These are phyloP conservation scores for Diphasiastrum complanatum DNA, from an alignment of 83 land plant genomes.

Conservation along the genomic window DNA sequence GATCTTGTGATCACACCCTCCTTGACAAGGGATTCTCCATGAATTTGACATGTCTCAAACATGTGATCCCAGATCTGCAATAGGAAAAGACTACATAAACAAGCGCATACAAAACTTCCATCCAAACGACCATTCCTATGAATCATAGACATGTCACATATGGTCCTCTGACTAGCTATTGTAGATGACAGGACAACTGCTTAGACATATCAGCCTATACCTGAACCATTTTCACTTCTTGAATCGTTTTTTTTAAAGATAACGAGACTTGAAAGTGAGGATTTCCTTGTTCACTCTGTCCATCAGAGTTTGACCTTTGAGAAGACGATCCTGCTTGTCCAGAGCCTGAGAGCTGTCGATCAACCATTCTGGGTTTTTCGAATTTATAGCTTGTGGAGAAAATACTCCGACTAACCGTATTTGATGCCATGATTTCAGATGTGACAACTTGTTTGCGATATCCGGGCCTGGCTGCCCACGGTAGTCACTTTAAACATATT, in stretches of 20 bases:
- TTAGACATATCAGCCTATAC: too few relatives aligned
- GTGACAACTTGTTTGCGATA: slow-evolving; percentile 33
- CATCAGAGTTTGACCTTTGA: slow-evolving; percentile 12
- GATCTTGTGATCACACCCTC: slow-evolving; percentile 49
- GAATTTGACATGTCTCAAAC: slow-evolving; percentile 54
- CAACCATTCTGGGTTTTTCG: neutral
- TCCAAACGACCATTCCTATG: too few relatives aligned
- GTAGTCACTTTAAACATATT: neutral
- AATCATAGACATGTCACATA: too few relatives aligned
- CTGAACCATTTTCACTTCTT: slow-evolving; percentile 72
- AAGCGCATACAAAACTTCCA: too few relatives aligned
- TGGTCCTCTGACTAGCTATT: too few relatives aligned
- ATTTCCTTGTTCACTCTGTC: slow-evolving; percentile 10
- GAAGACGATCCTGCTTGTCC: slow-evolving; percentile 22
- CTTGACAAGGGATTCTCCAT: slow-evolving; percentile 50
- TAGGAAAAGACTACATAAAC: too few relatives aligned
- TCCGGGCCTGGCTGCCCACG: slow-evolving; percentile 41
- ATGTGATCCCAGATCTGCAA: slow-evolving; percentile 87
- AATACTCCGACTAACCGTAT: slow-evolving; percentile 1
- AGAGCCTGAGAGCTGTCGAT: slow-evolving; percentile 19
- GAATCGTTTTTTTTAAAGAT: slow-evolving; percentile 37
- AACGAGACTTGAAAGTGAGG: slow-evolving; percentile 29
- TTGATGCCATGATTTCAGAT: slow-evolving; percentile 8
- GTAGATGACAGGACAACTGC: too few relatives aligned
- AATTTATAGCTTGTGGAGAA: slow-evolving; percentile 13